Conservation (phyloP, 352 stramenopile genomes). For the Peronospora destructor region DNA sequence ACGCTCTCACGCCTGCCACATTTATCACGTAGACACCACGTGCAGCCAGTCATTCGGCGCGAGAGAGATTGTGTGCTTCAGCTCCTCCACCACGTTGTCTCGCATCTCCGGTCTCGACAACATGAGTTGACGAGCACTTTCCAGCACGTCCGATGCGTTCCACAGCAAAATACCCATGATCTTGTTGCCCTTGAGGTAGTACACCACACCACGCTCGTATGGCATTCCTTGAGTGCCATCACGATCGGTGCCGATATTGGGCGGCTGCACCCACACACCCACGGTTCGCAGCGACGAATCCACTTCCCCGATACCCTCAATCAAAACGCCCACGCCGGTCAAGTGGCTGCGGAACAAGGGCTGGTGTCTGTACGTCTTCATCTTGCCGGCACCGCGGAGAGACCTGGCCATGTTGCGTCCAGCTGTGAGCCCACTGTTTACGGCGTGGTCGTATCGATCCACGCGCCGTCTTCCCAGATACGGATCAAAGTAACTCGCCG, state of each 20-base stretch:
- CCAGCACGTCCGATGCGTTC: conserved; percentile 84
- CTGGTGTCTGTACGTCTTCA: conserved; percentile 86
- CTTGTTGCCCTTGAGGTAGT: conserved; percentile 86
- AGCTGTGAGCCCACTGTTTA: conserved; percentile 87
- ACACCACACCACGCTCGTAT: conserved; percentile 84
- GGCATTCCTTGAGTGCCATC: conserved; percentile 12
- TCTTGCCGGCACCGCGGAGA: conserved; percentile 34
- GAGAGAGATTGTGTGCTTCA: conserved; percentile 79
- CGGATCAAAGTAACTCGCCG: conserved; percentile 87
- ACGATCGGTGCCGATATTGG: conserved; percentile 4
- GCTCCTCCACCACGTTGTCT: conserved; percentile 64
- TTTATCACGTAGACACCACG: conserved; percentile 41
- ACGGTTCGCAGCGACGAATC: conserved; percentile 67
- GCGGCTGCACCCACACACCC: conserved; percentile 77
- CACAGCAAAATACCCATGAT: conserved; percentile 88
- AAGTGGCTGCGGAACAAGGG: conserved; percentile 83
- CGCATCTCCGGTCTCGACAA: conserved; percentile 58
- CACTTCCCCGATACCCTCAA: conserved; percentile 84
- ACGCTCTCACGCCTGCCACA: not conserved
- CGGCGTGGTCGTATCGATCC: conserved; percentile 88
- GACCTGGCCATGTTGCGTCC: conserved; percentile 84
- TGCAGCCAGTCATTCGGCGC: conserved; percentile 86
- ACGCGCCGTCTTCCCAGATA: conserved; percentile 82
- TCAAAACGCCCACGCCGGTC: conserved; percentile 57
- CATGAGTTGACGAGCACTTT: conserved; percentile 81